phyloP scores from a whole-genome alignment of 2,329 filamentous ascomycete species.

The Fusarium haematococcum region DNA sequence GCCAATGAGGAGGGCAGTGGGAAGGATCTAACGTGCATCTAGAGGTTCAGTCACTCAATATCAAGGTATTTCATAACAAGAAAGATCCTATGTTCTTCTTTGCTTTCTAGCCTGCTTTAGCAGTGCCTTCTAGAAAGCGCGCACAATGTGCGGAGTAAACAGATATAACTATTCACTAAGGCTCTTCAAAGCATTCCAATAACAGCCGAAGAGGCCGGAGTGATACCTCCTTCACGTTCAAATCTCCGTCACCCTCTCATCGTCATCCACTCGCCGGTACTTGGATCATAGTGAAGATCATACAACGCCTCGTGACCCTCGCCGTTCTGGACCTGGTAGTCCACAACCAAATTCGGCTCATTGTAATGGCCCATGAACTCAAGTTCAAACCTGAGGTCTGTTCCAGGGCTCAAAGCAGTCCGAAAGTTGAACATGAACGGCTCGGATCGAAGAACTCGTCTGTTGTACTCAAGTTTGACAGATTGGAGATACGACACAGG shows the following conservation, averaged over 20 bases:
- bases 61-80: accelerated
- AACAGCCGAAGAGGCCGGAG: neutral
- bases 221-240: neutral
- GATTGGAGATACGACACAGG: constrained; percentile 55
- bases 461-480: constrained; percentile 53
- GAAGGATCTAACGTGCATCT: neutral
- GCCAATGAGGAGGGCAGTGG: neutral
- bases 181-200: neutral
- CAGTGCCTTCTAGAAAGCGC: neutral
- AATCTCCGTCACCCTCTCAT: neutral
- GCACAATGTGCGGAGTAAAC: too few relatives aligned
- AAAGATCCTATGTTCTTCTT: neutral
- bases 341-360: constrained; percentile 52
- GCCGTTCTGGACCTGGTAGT: neutral
- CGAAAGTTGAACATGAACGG: constrained; percentile 54
- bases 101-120: neutral
- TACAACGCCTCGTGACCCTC: neutral
- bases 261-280: constrained; percentile 18
- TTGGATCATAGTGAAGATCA: constrained; percentile 28
- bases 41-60: neutral
- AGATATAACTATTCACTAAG: neutral
- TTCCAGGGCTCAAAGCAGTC: constrained; percentile 37
- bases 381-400: constrained; percentile 52
- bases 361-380: constrained; percentile 62
- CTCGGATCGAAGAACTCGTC: constrained; percentile 50